A percentile compares a stretch with the other conserved stretches of the same genome.
These are phyloP conservation scores for Moesziomyces sp. DNA, from an alignment of 1,284 basidiomycete species.

Conservation along the genomic window DNA sequence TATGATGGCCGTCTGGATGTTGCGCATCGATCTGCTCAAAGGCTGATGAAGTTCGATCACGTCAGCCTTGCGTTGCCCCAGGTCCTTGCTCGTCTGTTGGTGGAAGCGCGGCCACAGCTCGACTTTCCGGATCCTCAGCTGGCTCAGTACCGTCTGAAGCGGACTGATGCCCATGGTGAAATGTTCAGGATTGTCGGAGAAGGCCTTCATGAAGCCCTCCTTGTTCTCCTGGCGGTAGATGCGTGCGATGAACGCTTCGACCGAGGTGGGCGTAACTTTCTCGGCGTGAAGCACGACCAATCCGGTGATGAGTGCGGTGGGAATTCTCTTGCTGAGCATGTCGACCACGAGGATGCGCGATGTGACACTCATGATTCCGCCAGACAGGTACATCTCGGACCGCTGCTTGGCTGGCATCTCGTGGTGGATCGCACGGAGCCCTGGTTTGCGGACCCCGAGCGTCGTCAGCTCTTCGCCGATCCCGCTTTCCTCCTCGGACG, in stretches of 20 bases:
- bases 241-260: conserved; percentile 64
- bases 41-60: conserved; percentile 91
- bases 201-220: conserved; percentile 92
- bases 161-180: conserved; percentile 92
- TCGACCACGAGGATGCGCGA: conserved; percentile 94
- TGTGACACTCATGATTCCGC: conserved; percentile 85
- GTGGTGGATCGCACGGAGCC: conserved; percentile 83
- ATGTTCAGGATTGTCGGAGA: conserved; percentile 93
- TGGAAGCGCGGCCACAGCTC: conserved; percentile 92
- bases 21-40: conserved; percentile 84
- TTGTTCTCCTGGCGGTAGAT: conserved; percentile 62
- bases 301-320: conserved; percentile 85
- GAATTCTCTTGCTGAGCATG: conserved; percentile 86
- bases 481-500: conserved; percentile 84
- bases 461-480: conserved; percentile 92
- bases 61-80: conserved; percentile 75
- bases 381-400: conserved; percentile 70
- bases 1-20: conserved; percentile 91
- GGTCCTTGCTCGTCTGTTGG: conserved; percentile 53
- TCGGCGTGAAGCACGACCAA: conserved; percentile 95
- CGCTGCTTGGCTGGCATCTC: conserved; percentile 84
- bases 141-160: conserved; percentile 89
- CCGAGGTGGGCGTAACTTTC: conserved; percentile 77
- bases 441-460: conserved; percentile 88
- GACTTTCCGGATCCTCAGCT: conserved; percentile 86